Percentiles rank a stretch among this genome's conserved stretches.
These are phyloP conservation scores for Spergularia marina DNA, from an alignment of 148 eudicot genomes.

Conservation along the genomic window DNA sequence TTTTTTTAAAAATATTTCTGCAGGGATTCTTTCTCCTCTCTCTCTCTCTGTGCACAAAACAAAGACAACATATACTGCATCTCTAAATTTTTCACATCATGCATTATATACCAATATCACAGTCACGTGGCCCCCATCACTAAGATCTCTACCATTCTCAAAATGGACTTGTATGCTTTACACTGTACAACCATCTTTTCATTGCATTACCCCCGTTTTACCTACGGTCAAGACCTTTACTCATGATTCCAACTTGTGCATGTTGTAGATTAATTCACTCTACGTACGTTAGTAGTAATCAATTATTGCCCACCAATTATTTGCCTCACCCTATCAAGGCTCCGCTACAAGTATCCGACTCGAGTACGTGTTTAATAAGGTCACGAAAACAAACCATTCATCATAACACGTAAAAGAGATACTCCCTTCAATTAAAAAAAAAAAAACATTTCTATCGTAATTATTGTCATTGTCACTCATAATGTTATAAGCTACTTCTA, in stretches of 20 bases:
- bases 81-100: background rate
- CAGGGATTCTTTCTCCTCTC: constrained; percentile 23
- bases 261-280: background rate
- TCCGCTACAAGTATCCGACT: background rate
- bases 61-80: constrained; percentile 20
- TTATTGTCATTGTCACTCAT: too few relatives aligned
- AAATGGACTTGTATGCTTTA: background rate
- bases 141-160: background rate
- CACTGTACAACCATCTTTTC: background rate
- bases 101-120: background rate
- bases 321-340: background rate
- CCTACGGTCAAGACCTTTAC: constrained; percentile 3
- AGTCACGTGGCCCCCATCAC: constrained; percentile 19
- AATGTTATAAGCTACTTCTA: too few relatives aligned
- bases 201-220: background rate
- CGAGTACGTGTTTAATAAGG: too few relatives aligned
- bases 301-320: background rate
- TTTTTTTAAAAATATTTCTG: constrained; percentile 3
- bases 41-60: background rate
- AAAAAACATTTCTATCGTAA: too few relatives aligned
- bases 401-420: too few relatives aligned
- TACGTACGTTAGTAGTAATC: background rate
- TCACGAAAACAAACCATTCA: too few relatives aligned
- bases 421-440: too few relatives aligned
- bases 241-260: background rate